Conservation (phyloP, 148 eudicot species). For the Agrostemma githago region DNA sequence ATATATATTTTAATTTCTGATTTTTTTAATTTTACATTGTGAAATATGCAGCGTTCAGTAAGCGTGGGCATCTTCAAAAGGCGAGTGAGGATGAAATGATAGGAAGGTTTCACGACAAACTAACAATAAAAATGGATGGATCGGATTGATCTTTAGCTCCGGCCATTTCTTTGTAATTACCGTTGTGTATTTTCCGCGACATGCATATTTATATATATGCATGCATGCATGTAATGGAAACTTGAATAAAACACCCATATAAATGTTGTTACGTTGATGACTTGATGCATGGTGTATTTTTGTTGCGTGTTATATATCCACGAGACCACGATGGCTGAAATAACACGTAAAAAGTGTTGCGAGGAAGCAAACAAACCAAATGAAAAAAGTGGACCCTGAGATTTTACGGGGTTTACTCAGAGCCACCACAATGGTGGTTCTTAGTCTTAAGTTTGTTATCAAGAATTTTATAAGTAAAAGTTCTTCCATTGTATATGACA, state of each 20-base stretch:
- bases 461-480: too few relatives aligned
- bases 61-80: background rate
- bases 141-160: background rate
- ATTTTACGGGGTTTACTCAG: too few relatives aligned
- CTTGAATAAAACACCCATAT: background rate
- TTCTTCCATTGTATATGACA: too few relatives aligned
- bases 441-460: too few relatives aligned
- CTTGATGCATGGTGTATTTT: background rate
- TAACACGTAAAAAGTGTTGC: too few relatives aligned
- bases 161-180: background rate
- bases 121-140: background rate
- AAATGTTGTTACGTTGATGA: background rate
- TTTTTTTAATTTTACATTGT: background rate
- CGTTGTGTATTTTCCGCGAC: background rate
- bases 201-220: background rate
- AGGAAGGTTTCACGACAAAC: background rate
- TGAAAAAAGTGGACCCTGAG: too few relatives aligned
- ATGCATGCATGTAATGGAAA: background rate
- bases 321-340: too few relatives aligned
- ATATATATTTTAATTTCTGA: background rate
- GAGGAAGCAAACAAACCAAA: too few relatives aligned
- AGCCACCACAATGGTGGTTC: too few relatives aligned
- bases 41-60: slow-evolving; percentile 8
- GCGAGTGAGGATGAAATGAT: background rate
- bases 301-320: background rate